A percentile compares a stretch with the other conserved stretches of the same genome.
phyloP scores from a whole-genome alignment of 75 land plant species.

The Pinus tabuliformis region DNA sequence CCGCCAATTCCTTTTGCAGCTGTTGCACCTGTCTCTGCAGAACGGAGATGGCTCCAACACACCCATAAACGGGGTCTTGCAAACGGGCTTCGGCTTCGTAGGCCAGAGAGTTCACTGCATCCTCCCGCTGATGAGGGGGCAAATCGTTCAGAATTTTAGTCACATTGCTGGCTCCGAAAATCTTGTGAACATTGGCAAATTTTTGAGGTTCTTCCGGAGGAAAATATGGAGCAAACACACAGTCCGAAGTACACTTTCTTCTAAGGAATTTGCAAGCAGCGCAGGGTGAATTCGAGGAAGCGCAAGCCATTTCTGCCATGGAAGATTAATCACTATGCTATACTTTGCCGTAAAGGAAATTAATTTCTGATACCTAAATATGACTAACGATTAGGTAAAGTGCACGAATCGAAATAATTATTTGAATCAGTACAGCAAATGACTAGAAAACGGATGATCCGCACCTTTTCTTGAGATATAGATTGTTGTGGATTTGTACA shows the following conservation, averaged over 20 bases:
- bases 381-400: no score
- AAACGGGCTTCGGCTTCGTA: conserved; percentile 70
- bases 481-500: no score
- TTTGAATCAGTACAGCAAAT: no score
- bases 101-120: conserved; percentile 54
- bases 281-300: conserved; percentile 56
- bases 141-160: conserved; percentile 63
- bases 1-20: conserved; percentile 65
- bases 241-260: conserved; percentile 63
- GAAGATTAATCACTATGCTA: no score
- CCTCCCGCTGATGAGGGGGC: conserved; percentile 50
- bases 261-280: conserved; percentile 82
- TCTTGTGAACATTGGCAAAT: conserved; percentile 55
- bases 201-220: conserved; percentile 77
- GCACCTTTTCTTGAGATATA: no score
- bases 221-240: conserved; percentile 81
- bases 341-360: no score
- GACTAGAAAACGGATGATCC: no score
- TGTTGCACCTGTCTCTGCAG: conserved; percentile 48
- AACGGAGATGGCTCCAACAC: conserved; percentile 56
- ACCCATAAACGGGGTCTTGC: conserved; percentile 64
- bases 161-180: conserved; percentile 68
- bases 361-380: no score
- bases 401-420: no score
- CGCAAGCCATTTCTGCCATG: no score